Percentiles rank a stretch among this genome's conserved stretches.
These are phyloP conservation scores for Kodamaea fungicola DNA, from an alignment of 1,139 yeast genomes.

Conservation along the genomic window DNA sequence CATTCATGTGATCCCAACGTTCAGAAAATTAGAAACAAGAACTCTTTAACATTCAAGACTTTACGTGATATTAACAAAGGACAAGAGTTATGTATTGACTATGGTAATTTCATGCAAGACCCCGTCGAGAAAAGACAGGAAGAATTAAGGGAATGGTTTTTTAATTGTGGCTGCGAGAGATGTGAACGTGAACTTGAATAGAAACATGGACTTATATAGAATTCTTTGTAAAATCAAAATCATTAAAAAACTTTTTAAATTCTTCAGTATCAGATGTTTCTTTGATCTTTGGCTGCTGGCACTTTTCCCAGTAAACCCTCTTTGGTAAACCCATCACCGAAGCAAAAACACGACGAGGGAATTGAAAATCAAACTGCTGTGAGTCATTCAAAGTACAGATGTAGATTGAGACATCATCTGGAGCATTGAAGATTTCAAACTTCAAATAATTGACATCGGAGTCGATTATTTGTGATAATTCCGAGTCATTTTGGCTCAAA, in stretches of 20 bases:
- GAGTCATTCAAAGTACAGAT: constrained; percentile 24
- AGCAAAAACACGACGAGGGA: constrained; percentile 75
- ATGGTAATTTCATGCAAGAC: constrained; percentile 51
- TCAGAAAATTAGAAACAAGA: constrained; percentile 21
- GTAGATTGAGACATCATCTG: constrained; percentile 15
- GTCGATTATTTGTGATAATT: constrained; percentile 19
- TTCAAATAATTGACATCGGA: constrained; percentile 38
- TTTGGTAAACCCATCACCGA: constrained; percentile 54
- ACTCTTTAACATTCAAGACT: constrained; percentile 23
- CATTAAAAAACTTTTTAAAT: constrained; percentile 49
- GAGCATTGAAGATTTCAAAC: constrained; percentile 29
- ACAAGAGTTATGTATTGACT: constrained; percentile 60
- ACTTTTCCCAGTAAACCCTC: constrained; percentile 70
- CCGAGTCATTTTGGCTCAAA: constrained; percentile 24
- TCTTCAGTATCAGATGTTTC: constrained; percentile 61
- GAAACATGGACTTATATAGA: background rate
- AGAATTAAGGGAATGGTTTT: constrained; percentile 57
- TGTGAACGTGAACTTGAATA: constrained; percentile 29
- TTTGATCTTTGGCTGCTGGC: constrained; percentile 54
- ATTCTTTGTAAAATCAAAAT: constrained; percentile 38
- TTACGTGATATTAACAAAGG: constrained; percentile 30
- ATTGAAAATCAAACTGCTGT: constrained; percentile 59
- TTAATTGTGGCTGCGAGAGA: constrained; percentile 51
- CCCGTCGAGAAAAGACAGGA: constrained; percentile 39
- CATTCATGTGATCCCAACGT: constrained; percentile 44